Percentiles rank a stretch among this genome's conserved stretches.
phyloP scores from a whole-genome alignment of 1,284 basidiomycete genomes.

The Pseudozyma hubeiensis region DNA sequence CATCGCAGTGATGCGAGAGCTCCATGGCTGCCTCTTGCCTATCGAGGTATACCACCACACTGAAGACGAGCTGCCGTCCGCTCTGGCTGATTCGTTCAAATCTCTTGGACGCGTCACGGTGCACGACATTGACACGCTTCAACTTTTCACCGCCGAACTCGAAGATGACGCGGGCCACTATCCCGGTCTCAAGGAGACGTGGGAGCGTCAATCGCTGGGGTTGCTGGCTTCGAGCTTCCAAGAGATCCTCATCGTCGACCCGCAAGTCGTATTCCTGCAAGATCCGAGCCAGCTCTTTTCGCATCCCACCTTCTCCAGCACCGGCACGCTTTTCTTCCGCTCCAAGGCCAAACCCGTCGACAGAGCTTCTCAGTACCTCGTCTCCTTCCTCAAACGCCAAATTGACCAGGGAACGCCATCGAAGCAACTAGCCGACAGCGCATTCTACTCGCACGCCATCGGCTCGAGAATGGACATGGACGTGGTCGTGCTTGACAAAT shows the following conservation, averaged over 20 bases:
- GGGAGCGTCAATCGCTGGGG: constrained; percentile 31
- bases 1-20: constrained; percentile 25
- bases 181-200: constrained; percentile 28
- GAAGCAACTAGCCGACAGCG: constrained; percentile 26
- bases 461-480: constrained; percentile 45
- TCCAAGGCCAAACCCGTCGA: constrained; percentile 36
- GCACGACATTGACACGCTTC: constrained; percentile 25
- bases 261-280: constrained; percentile 47
- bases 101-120: constrained; percentile 20
- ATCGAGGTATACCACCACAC: constrained; percentile 38
- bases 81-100: constrained; percentile 19
- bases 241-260: constrained; percentile 38
- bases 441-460: constrained; percentile 33
- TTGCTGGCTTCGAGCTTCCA: constrained; percentile 36
- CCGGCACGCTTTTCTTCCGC: constrained; percentile 49
- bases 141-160: constrained; percentile 30
- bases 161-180: constrained; percentile 41
- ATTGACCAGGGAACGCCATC: constrained; percentile 38
- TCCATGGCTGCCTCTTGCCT: constrained; percentile 31
- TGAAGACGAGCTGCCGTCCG: constrained; percentile 29
- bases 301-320: constrained; percentile 30
- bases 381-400: constrained; percentile 48
- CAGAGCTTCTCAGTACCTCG: constrained; percentile 33
- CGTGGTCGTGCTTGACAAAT: constrained; percentile 46
- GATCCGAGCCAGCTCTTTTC: constrained; percentile 28